phyloP scores from a whole-genome alignment of 768 basidiomycete genomes.

The Termitomyces sp. region DNA sequence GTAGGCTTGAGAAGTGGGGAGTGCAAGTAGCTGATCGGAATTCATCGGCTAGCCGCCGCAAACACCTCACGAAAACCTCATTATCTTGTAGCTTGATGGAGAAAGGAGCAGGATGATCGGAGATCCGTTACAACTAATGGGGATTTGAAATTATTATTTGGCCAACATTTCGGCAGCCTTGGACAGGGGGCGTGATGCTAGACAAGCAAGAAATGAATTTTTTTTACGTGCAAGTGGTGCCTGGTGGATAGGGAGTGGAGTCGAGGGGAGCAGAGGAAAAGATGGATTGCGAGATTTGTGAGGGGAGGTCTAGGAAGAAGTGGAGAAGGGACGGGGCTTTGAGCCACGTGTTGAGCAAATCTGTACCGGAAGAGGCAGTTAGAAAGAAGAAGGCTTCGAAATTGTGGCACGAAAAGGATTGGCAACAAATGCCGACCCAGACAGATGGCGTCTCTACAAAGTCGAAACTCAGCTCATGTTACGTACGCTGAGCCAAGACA shows the following conservation, averaged over 20 bases:
- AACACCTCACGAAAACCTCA: conserved; percentile 6
- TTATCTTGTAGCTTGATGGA: conserved; percentile 4
- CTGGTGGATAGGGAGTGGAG: conserved; percentile 1
- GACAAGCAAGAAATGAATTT: neutral
- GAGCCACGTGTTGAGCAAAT: conserved; percentile 12
- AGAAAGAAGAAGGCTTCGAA: conserved; percentile 4
- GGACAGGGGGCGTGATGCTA: conserved; percentile 12
- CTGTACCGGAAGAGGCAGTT: conserved; percentile 10
- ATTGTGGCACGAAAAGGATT: conserved; percentile 10
- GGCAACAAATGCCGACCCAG: conserved; percentile 16
- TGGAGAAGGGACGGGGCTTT: conserved; percentile 2
- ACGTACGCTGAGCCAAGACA: conserved; percentile 29
- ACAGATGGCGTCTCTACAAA: conserved; percentile 15
- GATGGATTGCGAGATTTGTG: neutral
- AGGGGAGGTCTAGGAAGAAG: conserved; percentile 3
- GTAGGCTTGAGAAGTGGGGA: neutral
- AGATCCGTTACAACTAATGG: conserved; percentile 12
- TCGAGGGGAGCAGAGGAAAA: neutral
- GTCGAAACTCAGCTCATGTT: conserved; percentile 25
- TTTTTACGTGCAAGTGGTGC: conserved; percentile 10
- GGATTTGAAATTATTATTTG: conserved; percentile 9
- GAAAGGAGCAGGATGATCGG: conserved; percentile 6
- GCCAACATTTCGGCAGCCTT: conserved; percentile 5
- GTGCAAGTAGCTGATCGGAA: conserved; percentile 13
- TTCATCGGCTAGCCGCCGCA: conserved; percentile 9